Evolutionary conservation across 768 basidiomycete species (phyloP).

Genomic region (Rhodosporidiobolus odoratus): DNA sequence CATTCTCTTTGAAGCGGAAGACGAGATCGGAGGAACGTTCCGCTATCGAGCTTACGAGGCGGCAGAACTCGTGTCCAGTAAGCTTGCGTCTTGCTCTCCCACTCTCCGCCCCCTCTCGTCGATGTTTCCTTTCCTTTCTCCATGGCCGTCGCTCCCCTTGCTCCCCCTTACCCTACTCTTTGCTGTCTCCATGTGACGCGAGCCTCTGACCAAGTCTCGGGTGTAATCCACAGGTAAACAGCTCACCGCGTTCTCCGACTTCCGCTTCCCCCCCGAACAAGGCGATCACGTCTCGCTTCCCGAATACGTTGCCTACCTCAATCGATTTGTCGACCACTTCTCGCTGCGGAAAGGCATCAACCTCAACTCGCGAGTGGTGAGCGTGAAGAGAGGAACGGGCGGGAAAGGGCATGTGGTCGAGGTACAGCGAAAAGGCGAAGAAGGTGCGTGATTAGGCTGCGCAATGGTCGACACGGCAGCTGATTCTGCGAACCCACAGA

Average conservation of each 20-base stretch:
- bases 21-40: constrained; percentile 56
- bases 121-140: too few species aligned
- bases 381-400: constrained; percentile 45
- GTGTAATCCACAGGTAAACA: constrained; percentile 48
- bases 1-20: constrained; percentile 48
- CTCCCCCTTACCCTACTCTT: constrained; percentile 31
- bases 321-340: constrained; percentile 40
- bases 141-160: not conserved
- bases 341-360: constrained; percentile 43
- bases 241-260: constrained; percentile 60
- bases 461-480: too few species aligned
- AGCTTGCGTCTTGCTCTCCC: constrained; percentile 40
- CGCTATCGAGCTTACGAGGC: constrained; percentile 48
- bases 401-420: constrained; percentile 48
- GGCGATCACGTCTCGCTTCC: constrained; percentile 54
- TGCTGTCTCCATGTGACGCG: not conserved
- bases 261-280: constrained; percentile 53
- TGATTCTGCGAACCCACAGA: too few species aligned
- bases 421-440: constrained; percentile 43
- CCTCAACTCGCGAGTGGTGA: constrained; percentile 49
- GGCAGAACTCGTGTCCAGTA: constrained; percentile 51
- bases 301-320: constrained; percentile 56
- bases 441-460: not conserved
- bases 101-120: constrained; percentile 32
- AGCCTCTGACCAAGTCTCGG: not conserved